phyloP scores from a whole-genome alignment of 2,329 filamentous ascomycete species.

The Beauveria australis region DNA sequence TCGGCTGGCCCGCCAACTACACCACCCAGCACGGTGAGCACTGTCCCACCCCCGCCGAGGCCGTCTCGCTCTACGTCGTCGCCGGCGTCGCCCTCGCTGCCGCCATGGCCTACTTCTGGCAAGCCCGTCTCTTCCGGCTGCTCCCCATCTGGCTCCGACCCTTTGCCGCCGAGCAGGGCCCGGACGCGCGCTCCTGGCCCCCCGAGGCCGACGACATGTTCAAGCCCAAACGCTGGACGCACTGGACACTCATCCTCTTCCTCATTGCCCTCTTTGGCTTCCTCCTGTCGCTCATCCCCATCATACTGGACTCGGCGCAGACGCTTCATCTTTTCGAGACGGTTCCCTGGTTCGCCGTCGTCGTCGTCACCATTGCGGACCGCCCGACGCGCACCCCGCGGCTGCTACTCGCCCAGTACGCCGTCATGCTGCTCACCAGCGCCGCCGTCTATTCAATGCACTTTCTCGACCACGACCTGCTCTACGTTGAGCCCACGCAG shows the following conservation, averaged over 20 bases:
- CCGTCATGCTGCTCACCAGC: conserved; percentile 24
- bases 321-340: conserved; percentile 24
- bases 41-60: conserved; percentile 10
- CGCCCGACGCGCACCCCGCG: conserved; percentile 35
- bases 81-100: conserved; percentile 21
- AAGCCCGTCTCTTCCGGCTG: conserved; percentile 18
- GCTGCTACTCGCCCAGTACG: conserved; percentile 31
- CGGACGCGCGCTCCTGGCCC: neutral
- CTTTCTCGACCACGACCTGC: conserved; percentile 20
- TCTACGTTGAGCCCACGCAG: conserved; percentile 17
- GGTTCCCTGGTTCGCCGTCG: conserved; percentile 30
- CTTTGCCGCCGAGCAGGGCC: conserved; percentile 33
- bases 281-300: conserved; percentile 25
- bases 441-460: conserved; percentile 22
- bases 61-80: conserved; percentile 16
- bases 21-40: neutral
- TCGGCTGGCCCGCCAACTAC: neutral
- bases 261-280: conserved; percentile 3
- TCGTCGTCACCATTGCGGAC: conserved; percentile 29
- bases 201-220: neutral
- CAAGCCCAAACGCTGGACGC: conserved; percentile 27
- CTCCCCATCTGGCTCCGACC: conserved; percentile 33
- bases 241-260: conserved; percentile 30
- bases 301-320: conserved; percentile 21
- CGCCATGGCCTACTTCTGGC: conserved; percentile 22